phyloP scores from a whole-genome alignment of 306 rosid species.

The Herpetospermum pedunculosum region DNA sequence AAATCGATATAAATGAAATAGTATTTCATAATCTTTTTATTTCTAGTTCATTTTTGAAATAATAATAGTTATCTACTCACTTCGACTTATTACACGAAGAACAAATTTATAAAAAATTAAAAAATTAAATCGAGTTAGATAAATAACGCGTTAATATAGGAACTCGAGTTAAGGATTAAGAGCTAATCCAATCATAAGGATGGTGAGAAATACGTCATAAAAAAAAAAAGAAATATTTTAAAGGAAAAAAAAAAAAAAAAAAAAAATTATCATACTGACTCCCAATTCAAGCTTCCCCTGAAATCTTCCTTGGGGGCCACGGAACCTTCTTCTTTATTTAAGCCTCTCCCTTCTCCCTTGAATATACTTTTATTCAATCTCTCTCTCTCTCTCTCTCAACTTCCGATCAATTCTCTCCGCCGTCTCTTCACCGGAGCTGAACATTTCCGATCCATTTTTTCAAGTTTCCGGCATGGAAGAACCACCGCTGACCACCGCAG shows the following conservation, averaged over 20 bases:
- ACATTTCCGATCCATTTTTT: neutral
- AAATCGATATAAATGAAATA: too few relatives aligned
- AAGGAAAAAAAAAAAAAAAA: neutral
- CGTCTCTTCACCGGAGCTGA: neutral
- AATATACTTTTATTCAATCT: neutral
- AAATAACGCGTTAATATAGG: neutral
- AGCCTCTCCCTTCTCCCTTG: neutral
- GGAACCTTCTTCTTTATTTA: neutral
- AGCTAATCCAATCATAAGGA: neutral
- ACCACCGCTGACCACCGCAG: neutral
- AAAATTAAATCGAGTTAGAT: too few relatives aligned
- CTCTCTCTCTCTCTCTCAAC: neutral
- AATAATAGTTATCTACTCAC: too few relatives aligned
- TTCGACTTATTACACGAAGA: too few relatives aligned
- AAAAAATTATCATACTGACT: neutral
- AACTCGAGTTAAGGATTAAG: neutral
- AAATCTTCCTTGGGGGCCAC: slow-evolving; percentile 4
- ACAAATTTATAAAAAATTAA: too few relatives aligned
- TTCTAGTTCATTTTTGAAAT: too few relatives aligned
- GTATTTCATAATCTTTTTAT: too few relatives aligned
- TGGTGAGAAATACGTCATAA: neutral
- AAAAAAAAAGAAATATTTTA: neutral
- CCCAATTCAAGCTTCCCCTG: neutral
- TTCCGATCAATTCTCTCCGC: neutral
- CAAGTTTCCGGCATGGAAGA: neutral